Evolutionary conservation across 257 asterid species (phyloP).

Genomic region (Ajuga chamaepitys): DNA sequence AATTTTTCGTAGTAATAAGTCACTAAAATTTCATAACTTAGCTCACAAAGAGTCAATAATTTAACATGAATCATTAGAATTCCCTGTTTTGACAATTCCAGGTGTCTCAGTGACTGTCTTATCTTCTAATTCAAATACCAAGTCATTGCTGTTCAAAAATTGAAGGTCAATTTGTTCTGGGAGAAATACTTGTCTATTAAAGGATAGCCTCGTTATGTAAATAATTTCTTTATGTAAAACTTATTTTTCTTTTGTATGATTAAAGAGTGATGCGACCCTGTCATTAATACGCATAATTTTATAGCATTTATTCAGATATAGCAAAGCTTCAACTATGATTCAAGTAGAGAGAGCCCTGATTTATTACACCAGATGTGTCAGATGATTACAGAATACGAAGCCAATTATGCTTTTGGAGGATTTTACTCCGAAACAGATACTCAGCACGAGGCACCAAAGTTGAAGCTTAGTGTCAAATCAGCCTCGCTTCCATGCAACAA

Average conservation of each 20-base stretch:
- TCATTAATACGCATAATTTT: conserved; percentile 3
- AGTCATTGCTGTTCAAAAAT: not conserved
- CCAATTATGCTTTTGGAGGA: conserved; percentile 19
- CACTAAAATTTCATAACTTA: not conserved
- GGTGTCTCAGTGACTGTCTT: not conserved
- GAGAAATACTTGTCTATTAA: not conserved
- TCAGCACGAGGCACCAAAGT: conserved; percentile 10
- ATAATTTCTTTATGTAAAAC: no score
- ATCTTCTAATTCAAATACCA: conserved; percentile 10
- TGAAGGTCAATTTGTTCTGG: not conserved
- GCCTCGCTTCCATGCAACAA: conserved; percentile 17
- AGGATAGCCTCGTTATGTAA: not conserved
- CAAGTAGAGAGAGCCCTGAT: conserved; percentile 20
- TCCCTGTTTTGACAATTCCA: not conserved
- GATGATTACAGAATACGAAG: conserved; percentile 17
- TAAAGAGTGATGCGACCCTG: not conserved
- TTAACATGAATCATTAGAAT: not conserved
- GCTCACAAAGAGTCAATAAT: conserved; percentile 2
- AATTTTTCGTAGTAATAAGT: not conserved
- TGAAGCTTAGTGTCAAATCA: conserved; percentile 9
- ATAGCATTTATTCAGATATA: conserved; percentile 12
- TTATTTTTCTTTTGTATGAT: not conserved
- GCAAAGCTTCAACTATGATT: conserved; percentile 8
- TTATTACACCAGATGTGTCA: conserved; percentile 9
- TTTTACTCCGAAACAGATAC: conserved; percentile 13